Conservation (phyloP, 495 filamentous ascomycete genomes). For the Lepidopterella palustris region DNA sequence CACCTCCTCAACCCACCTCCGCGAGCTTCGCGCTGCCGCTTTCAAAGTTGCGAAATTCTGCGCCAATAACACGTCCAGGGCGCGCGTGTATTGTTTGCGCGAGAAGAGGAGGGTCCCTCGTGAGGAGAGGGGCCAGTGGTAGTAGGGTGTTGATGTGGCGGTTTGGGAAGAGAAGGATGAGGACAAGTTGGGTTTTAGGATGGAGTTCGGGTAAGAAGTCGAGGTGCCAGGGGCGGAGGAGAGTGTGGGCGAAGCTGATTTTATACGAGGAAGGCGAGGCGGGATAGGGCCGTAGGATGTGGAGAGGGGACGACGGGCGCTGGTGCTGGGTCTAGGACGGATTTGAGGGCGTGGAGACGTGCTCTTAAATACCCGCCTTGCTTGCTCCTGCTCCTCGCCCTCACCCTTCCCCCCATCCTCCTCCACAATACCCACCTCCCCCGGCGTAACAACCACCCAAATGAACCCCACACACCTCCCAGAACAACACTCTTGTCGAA, state of each 20-base stretch:
- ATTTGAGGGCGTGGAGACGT: neutral
- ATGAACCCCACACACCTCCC: constrained; percentile 88
- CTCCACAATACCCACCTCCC: constrained; percentile 32
- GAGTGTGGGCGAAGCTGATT: constrained; percentile 33
- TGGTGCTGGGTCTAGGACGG: constrained; percentile 2
- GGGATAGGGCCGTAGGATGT: constrained; percentile 44
- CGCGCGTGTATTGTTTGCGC: constrained; percentile 66
- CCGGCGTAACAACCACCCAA: constrained; percentile 74
- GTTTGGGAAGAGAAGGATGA: neutral
- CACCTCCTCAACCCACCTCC: constrained; percentile 63
- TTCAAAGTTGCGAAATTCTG: constrained; percentile 72
- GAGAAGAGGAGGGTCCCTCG: constrained; percentile 64
- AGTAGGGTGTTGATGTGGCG: constrained; percentile 49
- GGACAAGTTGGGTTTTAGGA: neutral
- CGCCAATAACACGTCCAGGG: constrained; percentile 72
- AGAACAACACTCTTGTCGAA: constrained; percentile 88
- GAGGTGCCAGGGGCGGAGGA: constrained; percentile 34
- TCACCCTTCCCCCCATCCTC: too few relatives aligned
- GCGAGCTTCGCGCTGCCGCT: constrained; percentile 62
- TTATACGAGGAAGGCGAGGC: constrained; percentile 49
- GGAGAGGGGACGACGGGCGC: neutral
- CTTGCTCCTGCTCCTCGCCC: constrained; percentile 13
- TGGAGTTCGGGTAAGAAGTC: constrained; percentile 25
- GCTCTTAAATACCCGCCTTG: too few relatives aligned
- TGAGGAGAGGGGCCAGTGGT: constrained; percentile 60